Conservation (phyloP, 257 asterid genomes). For the Voacanga thouarsii region DNA sequence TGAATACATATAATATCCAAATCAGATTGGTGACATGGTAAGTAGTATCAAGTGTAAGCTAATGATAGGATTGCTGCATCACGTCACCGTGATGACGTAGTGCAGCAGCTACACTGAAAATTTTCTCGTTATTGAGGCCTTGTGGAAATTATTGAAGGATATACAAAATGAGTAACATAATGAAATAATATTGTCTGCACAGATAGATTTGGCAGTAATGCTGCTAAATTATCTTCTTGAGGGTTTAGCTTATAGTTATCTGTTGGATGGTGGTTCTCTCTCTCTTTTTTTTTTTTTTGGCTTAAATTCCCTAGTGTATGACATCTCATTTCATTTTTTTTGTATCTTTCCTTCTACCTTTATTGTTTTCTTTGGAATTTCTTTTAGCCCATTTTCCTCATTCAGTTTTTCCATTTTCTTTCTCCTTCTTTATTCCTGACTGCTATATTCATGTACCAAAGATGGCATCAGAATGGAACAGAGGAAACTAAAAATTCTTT, state of each 20-base stretch:
- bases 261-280: neutral
- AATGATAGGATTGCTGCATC: too few species aligned
- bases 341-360: neutral
- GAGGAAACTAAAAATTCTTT: neutral
- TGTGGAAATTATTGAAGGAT: neutral
- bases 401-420: neutral
- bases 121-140: neutral
- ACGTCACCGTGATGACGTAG: too few species aligned
- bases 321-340: neutral
- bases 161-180: neutral
- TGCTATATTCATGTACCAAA: neutral
- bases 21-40: too few species aligned
- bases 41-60: too few species aligned
- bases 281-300: too few species aligned
- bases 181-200: neutral
- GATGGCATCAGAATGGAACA: neutral
- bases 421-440: neutral
- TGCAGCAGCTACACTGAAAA: too few species aligned
- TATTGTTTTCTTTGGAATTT: neutral
- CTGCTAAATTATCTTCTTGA: neutral
- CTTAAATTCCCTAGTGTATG: too few species aligned
- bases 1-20: too few species aligned
- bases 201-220: neutral
- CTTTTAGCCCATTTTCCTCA: neutral
- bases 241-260: neutral